Base-by-base conservation (phyloP, 2,329 filamentous ascomycete genomes). In the Furcasterigmium sp. region DNA sequence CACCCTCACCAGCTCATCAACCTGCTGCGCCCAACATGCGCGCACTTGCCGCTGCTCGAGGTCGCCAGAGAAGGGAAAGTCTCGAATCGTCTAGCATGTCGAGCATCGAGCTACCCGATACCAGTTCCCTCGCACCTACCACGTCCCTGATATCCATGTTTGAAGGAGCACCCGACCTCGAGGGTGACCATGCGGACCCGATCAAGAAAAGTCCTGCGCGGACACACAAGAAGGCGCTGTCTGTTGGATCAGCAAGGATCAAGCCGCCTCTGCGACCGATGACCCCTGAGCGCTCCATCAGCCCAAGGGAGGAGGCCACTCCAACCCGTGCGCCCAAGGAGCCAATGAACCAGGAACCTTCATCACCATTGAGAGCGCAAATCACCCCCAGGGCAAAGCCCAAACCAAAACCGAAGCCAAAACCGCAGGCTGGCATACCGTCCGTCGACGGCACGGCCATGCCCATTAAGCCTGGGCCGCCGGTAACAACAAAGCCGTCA, bases 81-180 rank as follows among this genome's bases (percentile, higher is more conserved):
- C 41, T 55, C 18, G 60, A 57, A 15, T 53, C 54, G 8, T 46
- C 53, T 30, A 63, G 61, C 46, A 50, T 56, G 3, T 44, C 54
- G 19, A 61, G 59, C 43, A 49, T 59, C 32, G 64, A 67, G 28
- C 49, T 63, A 14, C 64, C 71, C 11, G 78, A 86, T 56, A 75
- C 76, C 9, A 73, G 69, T 2, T 68, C 79, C 6, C 82, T 85
- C 39, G 67, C 76, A 19, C 73, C 84, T 0, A 83, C 84, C 1
- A 78, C 70, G 3, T 76, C 80, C 5, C 67, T 88, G 17, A 82
- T 88, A 42, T 76, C 76, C 30, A 72, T 87, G 65, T 88, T 88
- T 51, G 85, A 90, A 61, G 68, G 72, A 49, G 71, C 32, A 11
- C 32, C 11, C 5, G 65, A 34, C 49, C 44, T 48, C 47, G 17